These are phyloP conservation scores for Hebeloma cylindrosporum DNA, from an alignment of 768 basidiomycete genomes.

Conservation along the genomic window DNA sequence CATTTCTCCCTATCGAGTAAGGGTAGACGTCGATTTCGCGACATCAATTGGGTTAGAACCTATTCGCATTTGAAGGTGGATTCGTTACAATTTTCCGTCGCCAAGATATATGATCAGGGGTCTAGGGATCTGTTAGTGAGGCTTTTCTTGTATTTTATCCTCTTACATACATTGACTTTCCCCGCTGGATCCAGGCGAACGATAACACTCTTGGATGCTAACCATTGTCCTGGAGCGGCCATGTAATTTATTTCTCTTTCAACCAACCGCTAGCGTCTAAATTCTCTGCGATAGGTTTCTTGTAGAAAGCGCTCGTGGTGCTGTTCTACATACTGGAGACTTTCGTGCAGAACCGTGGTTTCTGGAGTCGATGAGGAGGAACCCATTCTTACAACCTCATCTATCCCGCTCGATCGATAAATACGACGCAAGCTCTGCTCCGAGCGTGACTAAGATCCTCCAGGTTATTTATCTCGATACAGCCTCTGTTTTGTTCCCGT, in stretches of 20 bases:
- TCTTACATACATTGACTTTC: too few relatives aligned
- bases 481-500: slow-evolving; percentile 51
- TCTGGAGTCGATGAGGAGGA: too few relatives aligned
- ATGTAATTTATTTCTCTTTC: slow-evolving; percentile 52
- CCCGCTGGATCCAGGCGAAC: too few relatives aligned
- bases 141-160: too few relatives aligned
- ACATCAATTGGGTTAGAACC: slow-evolving; percentile 42
- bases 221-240: too few relatives aligned
- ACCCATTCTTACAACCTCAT: slow-evolving; percentile 74
- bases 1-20: slow-evolving; percentile 75
- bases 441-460: too few relatives aligned
- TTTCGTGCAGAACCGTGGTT: slow-evolving; percentile 86
- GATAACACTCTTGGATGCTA: slow-evolving; percentile 88
- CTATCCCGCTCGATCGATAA: slow-evolving; percentile 33
- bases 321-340: slow-evolving; percentile 90
- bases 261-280: not conserved
- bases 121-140: too few relatives aligned
- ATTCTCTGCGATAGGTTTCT: slow-evolving; percentile 61
- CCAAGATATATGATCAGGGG: too few relatives aligned
- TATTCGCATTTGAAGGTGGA: slow-evolving; percentile 62
- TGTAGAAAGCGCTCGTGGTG: slow-evolving; percentile 64
- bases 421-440: slow-evolving; percentile 3
- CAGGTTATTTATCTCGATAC: slow-evolving; percentile 88
- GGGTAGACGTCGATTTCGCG: slow-evolving; percentile 86
- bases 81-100: slow-evolving; percentile 46